Conservation (phyloP, 768 basidiomycete genomes). For the Daedaleopsis sinensis region DNA sequence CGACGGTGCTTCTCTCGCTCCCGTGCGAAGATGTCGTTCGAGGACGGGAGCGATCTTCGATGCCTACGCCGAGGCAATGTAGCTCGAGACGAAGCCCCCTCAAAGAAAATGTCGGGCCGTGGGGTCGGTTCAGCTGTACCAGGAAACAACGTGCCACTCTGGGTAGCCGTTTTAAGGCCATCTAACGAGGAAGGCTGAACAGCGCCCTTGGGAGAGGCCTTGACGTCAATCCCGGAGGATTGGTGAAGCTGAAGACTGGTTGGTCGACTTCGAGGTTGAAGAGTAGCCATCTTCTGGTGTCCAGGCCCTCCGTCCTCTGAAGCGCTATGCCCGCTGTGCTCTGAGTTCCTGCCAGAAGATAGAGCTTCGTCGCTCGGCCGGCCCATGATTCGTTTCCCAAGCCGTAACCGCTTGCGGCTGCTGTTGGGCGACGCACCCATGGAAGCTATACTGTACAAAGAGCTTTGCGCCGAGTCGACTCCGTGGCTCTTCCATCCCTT, state of each 20-base stretch:
- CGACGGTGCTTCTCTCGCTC: slow-evolving; percentile 39
- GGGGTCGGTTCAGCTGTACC: background rate
- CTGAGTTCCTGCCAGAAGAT: slow-evolving; percentile 49
- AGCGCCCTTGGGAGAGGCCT: slow-evolving; percentile 2
- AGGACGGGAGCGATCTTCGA: slow-evolving; percentile 40
- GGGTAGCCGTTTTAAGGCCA: slow-evolving; percentile 12
- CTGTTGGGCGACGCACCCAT: slow-evolving; percentile 47
- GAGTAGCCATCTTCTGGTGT: slow-evolving; percentile 19
- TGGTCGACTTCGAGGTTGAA: slow-evolving; percentile 13
- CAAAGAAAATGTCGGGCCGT: background rate
- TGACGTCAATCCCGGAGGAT: background rate
- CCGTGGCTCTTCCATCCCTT: slow-evolving; percentile 21
- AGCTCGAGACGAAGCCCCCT: background rate
- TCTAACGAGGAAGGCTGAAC: background rate
- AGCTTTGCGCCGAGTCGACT: slow-evolving; percentile 33
- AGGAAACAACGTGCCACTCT: slow-evolving; percentile 14
- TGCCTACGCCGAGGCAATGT: slow-evolving; percentile 12
- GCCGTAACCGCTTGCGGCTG: slow-evolving; percentile 43
- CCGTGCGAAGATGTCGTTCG: slow-evolving; percentile 21
- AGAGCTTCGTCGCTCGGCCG: slow-evolving; percentile 49
- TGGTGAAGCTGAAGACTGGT: slow-evolving; percentile 17
- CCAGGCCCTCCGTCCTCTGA: slow-evolving; percentile 23
- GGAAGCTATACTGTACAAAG: slow-evolving; percentile 40
- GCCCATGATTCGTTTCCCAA: slow-evolving; percentile 39
- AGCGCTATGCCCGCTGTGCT: slow-evolving; percentile 34